Conservation (phyloP, 768 basidiomycete genomes). For the Roridomyces roridus region DNA sequence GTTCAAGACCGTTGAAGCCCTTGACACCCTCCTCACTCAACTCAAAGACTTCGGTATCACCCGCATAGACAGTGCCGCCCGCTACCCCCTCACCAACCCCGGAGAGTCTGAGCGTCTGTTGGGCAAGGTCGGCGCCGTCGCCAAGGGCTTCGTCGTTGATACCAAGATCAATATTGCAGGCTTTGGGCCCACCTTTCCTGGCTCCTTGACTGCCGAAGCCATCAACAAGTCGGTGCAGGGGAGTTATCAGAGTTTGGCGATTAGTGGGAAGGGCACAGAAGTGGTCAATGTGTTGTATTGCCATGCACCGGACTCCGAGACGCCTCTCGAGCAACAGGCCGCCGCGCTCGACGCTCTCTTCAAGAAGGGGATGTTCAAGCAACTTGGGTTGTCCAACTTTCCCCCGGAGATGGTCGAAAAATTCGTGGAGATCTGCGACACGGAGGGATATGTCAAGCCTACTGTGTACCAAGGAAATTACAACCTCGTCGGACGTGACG, state of each 20-base stretch:
- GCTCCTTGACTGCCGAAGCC: no score
- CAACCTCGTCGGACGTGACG: not conserved
- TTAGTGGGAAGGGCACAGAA: not conserved
- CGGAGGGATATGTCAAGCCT: not conserved
- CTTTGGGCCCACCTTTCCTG: no score
- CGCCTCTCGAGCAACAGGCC: not conserved
- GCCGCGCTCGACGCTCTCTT: not conserved
- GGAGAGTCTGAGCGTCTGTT: not conserved
- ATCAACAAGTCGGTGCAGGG: no score
- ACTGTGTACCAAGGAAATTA: not conserved
- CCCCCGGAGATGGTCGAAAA: not conserved
- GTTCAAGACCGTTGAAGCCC: not conserved
- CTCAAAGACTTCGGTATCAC: not conserved
- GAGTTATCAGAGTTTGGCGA: no score
- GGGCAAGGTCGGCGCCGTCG: not conserved
- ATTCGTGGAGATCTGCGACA: not conserved
- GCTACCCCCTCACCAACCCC: not conserved
- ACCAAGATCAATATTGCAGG: not conserved
- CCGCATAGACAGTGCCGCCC: not conserved
- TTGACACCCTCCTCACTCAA: not conserved
- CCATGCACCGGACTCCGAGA: not conserved
- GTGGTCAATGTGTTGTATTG: constrained; percentile 2
- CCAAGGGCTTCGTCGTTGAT: not conserved
- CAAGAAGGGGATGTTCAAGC: not conserved
- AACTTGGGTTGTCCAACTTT: not conserved